Conservation (phyloP, 306 rosid species). For the Ormosia semicastrata region DNA sequence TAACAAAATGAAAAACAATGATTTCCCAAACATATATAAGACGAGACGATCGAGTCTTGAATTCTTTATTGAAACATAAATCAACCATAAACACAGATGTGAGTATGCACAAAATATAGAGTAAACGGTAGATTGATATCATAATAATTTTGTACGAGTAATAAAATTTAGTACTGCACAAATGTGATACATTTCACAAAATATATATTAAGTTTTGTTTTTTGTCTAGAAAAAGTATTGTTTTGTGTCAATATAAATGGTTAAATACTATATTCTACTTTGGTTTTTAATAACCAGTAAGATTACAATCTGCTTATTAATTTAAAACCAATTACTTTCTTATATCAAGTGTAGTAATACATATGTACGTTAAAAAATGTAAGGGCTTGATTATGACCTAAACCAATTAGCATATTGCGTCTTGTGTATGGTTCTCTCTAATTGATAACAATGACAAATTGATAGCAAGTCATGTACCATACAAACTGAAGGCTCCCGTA, state of each 20-base stretch:
- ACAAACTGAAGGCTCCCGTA: not conserved
- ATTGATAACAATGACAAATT: not conserved
- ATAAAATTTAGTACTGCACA: too few species aligned
- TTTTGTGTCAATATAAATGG: not conserved
- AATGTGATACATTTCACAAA: too few species aligned
- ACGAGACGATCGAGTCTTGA: not conserved
- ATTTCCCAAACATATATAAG: not conserved
- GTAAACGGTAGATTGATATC: not conserved
- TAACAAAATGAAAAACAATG: not conserved
- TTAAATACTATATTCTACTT: not conserved
- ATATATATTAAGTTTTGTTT: too few species aligned
- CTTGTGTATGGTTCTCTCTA: not conserved
- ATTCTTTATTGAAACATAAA: not conserved
- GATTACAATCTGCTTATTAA: not conserved
- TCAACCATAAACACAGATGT: not conserved
- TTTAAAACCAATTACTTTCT: not conserved
- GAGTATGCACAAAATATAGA: not conserved
- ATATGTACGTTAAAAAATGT: not conserved
- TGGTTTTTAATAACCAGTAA: not conserved
- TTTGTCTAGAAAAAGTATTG: not conserved
- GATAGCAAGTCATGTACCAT: conserved; percentile 11
- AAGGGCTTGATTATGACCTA: not conserved
- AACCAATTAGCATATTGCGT: not conserved
- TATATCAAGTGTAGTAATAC: not conserved
- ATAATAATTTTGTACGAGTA: not conserved